These are phyloP conservation scores for Solanum megistacrolobum DNA, from an alignment of 257 asterid species.

Conservation along the genomic window DNA sequence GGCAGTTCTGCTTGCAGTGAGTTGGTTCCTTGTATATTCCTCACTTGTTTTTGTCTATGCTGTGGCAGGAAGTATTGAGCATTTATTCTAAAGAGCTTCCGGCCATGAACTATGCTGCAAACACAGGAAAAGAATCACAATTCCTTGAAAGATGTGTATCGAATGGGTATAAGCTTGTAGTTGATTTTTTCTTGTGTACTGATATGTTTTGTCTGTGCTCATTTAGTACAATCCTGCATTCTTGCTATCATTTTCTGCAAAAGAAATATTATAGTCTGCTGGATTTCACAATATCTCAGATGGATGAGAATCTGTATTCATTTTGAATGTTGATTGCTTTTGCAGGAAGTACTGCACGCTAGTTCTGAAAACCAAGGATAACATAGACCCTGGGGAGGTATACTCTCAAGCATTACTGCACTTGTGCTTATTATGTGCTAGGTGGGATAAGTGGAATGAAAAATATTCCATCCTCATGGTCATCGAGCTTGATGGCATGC, in stretches of 20 bases:
- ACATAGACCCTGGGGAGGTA: conserved; percentile 46
- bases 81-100: conserved; percentile 79
- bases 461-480: not conserved
- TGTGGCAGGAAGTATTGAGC: conserved; percentile 51
- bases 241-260: not conserved
- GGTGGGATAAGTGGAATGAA: not conserved
- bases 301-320: not conserved
- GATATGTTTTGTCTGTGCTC: not conserved
- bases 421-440: not conserved
- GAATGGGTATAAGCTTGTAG: conserved; percentile 46
- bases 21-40: not conserved
- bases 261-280: not conserved
- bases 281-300: not conserved
- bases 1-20: not conserved
- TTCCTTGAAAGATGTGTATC: conserved; percentile 83
- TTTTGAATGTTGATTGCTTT: conserved; percentile 7
- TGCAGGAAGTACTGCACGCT: conserved; percentile 81
- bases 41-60: not conserved
- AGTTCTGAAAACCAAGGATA: conserved; percentile 38
- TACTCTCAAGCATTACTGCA: not conserved
- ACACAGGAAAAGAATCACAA: conserved; percentile 77
- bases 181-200: not conserved
- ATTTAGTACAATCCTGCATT: not conserved
- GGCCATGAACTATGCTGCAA: conserved; percentile 84
- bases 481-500: not conserved